Percentiles rank a stretch among this genome's conserved stretches.
phyloP scores from a whole-genome alignment of 2,329 filamentous ascomycete species.

The Clarireedia hainanense region DNA sequence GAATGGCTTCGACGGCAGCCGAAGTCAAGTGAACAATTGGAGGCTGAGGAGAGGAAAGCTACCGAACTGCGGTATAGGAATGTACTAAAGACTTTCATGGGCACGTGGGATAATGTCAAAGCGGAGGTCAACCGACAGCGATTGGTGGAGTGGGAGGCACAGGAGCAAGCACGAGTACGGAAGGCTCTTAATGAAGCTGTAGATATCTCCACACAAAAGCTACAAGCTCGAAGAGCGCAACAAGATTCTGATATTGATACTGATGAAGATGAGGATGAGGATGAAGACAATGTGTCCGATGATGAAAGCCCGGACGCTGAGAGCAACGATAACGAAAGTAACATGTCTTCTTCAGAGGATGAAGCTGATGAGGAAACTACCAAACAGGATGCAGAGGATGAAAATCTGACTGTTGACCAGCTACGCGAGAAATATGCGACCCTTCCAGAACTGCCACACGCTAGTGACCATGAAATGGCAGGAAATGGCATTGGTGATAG shows the following conservation, averaged over 20 bases:
- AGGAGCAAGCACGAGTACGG: slow-evolving; percentile 55
- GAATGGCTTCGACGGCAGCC: slow-evolving; percentile 68
- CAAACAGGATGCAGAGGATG: slow-evolving; percentile 47
- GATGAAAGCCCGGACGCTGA: slow-evolving; percentile 30
- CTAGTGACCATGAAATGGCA: slow-evolving; percentile 26
- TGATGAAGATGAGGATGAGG: slow-evolving; percentile 32
- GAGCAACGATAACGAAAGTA: slow-evolving; percentile 39
- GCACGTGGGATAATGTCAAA: slow-evolving; percentile 58
- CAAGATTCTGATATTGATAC: slow-evolving; percentile 43
- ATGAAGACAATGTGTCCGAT: slow-evolving; percentile 26
- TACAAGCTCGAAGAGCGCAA: slow-evolving; percentile 51
- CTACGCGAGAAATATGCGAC: slow-evolving; percentile 61
- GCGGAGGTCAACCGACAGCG: slow-evolving; percentile 52
- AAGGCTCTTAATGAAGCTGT: slow-evolving; percentile 67
- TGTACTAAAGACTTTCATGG: slow-evolving; percentile 50
- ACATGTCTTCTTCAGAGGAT: slow-evolving; percentile 57
- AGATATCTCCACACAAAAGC: slow-evolving; percentile 60
- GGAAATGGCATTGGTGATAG: slow-evolving; percentile 22
- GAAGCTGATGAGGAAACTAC: slow-evolving; percentile 44
- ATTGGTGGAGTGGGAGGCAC: slow-evolving; percentile 54
- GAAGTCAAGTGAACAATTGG: slow-evolving; percentile 72
- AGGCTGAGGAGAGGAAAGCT: slow-evolving; percentile 65
- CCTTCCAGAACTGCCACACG: slow-evolving; percentile 38
- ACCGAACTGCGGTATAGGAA: slow-evolving; percentile 63
- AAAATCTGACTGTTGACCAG: slow-evolving; percentile 61